Evolutionary conservation across 345 rosid species (phyloP), one percentile per base, ranked within the genome.

Genomic region (Punica granatum): DNA sequence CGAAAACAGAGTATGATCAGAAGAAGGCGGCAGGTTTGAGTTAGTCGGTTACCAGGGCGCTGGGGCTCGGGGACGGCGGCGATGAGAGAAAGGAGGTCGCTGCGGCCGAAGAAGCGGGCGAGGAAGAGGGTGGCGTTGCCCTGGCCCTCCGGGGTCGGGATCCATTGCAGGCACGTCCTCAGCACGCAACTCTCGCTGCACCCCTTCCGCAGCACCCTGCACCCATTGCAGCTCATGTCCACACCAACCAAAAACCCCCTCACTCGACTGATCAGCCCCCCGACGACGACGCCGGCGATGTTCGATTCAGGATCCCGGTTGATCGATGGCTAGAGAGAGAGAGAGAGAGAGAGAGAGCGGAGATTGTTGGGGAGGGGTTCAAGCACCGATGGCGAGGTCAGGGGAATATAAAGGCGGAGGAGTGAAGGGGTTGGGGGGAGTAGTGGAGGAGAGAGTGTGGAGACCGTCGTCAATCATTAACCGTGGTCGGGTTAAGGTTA

Each of bases 51-150:
- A 92, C 98, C 78, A 30, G 96, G 84, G 7, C 89, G 80, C 7
- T 83, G 96, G 39, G 74, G 43, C 35, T 75, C 71, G 25, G 96
- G 86, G 51, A 86, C 94, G 67, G 90, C 75, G 74, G 92, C 83
- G 64, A 92, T 78, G 62, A 86, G 89, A 65, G 92, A 86, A 80
- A 89, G 77, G 60, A 92, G 90, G 44, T 89, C 94, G 54, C 94
- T 89, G 18, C 98, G 98, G 72, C 98, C 98, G 63, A 89, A 92
- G 83, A 92, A 92, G 65, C 85, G 88, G 60, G 98, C 92, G 48
- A 92, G 90, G 72, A 89, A 92, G 34, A 89, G 77, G 37, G 98
- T 92, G 67, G 98, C 98, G 78, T 92, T 69, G 26, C 89, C 92
- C 67, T 92, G 96, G 25, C 94, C 85, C 65, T 86, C 87, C 0